A percentile compares a stretch with the other conserved stretches of the same genome.
phyloP scores from a whole-genome alignment of 768 basidiomycete genomes.

The Mycena kentingensis region DNA sequence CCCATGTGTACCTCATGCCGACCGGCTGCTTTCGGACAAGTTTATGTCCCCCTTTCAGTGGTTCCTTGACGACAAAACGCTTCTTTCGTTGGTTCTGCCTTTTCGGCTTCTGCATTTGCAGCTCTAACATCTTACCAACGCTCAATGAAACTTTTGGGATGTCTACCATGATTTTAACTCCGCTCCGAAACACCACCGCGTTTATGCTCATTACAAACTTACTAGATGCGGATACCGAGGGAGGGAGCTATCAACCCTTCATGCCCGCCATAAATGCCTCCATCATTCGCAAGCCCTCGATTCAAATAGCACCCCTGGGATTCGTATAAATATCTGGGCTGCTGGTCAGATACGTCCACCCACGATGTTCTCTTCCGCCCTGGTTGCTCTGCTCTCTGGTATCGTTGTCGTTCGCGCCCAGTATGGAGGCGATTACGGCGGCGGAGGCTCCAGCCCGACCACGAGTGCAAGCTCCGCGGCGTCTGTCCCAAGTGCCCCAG shows the following conservation, averaged over 20 bases:
- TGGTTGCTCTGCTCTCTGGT: constrained; percentile 34
- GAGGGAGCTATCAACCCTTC: no score
- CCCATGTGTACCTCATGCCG: no score
- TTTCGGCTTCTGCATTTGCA: no score
- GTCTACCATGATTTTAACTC: no score
- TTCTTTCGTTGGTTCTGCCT: no score
- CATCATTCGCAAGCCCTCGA: neutral
- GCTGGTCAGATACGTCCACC: neutral
- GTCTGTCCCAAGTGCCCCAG: constrained; percentile 42
- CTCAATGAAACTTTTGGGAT: no score
- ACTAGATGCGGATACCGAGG: constrained; percentile 3
- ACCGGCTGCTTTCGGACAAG: no score
- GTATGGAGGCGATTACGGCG: constrained; percentile 17
- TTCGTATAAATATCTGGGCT: neutral
- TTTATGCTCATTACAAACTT: no score
- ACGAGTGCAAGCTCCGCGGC: constrained; percentile 28
- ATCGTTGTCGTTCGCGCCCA: constrained; percentile 45
- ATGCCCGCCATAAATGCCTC: neutral
- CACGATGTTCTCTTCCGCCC: constrained; percentile 35
- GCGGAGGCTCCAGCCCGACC: constrained; percentile 17
- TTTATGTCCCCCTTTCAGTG: no score
- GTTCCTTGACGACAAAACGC: no score
- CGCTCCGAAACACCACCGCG: no score
- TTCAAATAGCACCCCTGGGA: neutral
- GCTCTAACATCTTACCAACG: no score